phyloP scores from a whole-genome alignment of 495 filamentous ascomycete genomes.

The Penicillium coprophilum region DNA sequence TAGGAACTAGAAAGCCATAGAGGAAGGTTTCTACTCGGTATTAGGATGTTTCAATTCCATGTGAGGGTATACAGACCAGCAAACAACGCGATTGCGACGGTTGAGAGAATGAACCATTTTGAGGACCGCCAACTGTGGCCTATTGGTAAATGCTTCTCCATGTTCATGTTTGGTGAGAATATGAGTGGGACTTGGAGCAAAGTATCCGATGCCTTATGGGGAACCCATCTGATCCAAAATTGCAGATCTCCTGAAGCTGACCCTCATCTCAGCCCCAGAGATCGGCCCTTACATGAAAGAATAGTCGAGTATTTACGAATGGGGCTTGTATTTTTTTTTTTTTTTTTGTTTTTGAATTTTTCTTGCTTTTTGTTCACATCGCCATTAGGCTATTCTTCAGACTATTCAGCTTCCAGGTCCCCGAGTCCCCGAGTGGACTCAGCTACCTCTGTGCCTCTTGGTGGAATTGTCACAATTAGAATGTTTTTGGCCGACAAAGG shows the following conservation, averaged over 20 bases:
- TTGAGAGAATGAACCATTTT: not conserved
- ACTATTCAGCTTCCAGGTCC: too few relatives aligned
- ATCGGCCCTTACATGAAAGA: not conserved
- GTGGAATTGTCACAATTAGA: too few relatives aligned
- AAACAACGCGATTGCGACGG: not conserved
- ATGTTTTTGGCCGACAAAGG: too few relatives aligned
- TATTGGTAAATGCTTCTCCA: not conserved
- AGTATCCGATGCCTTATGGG: not conserved
- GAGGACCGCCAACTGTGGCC: not conserved
- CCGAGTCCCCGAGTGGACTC: too few relatives aligned
- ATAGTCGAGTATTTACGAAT: too few relatives aligned
- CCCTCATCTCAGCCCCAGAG: not conserved
- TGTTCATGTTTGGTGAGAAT: not conserved
- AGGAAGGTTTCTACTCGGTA: slow-evolving; percentile 17
- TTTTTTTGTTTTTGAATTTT: too few relatives aligned
- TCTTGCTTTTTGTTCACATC: too few relatives aligned
- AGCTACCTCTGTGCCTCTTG: too few relatives aligned
- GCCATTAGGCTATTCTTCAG: too few relatives aligned
- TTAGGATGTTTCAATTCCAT: not conserved
- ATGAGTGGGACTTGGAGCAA: not conserved
- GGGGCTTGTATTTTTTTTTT: too few relatives aligned
- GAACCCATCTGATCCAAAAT: not conserved
- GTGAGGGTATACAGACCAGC: not conserved
- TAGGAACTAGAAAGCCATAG: slow-evolving; percentile 20
- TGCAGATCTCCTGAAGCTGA: not conserved